Evolutionary conservation across 2,329 filamentous ascomycete genomes (phyloP).

Genomic region (Tolypocladium tundrense): DNA sequence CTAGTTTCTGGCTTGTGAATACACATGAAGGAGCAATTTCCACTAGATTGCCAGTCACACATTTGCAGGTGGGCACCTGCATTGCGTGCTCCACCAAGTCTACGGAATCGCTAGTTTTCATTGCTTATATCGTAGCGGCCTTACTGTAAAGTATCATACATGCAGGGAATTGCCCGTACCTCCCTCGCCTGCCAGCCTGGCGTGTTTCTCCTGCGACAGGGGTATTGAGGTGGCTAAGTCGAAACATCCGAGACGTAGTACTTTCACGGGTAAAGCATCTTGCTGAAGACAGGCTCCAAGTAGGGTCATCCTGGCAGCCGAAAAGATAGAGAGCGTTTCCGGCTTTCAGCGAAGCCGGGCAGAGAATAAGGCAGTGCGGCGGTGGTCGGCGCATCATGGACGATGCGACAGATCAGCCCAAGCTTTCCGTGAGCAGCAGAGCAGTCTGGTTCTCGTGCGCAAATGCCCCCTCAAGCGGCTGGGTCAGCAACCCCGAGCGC

Average conservation of each 20-base stretch:
- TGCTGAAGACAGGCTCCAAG: background rate
- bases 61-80: background rate
- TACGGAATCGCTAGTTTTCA: background rate
- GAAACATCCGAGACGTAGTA: background rate
- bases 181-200: background rate
- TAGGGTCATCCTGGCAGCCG: background rate
- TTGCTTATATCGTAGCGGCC: background rate
- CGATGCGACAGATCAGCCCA: too few species aligned
- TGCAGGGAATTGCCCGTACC: background rate
- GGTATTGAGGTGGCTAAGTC: background rate
- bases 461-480: background rate
- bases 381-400: background rate
- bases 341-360: background rate
- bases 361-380: background rate
- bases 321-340: background rate
- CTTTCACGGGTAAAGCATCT: too few species aligned
- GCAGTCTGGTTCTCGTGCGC: background rate
- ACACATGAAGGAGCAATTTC: background rate
- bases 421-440: background rate
- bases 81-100: background rate
- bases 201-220: background rate
- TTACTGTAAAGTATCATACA: background rate
- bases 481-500: conserved; percentile 11
- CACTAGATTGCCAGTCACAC: background rate
- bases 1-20: background rate